Conservation (phyloP, 768 basidiomycete genomes). For the Chlorophyllum brunneum region DNA sequence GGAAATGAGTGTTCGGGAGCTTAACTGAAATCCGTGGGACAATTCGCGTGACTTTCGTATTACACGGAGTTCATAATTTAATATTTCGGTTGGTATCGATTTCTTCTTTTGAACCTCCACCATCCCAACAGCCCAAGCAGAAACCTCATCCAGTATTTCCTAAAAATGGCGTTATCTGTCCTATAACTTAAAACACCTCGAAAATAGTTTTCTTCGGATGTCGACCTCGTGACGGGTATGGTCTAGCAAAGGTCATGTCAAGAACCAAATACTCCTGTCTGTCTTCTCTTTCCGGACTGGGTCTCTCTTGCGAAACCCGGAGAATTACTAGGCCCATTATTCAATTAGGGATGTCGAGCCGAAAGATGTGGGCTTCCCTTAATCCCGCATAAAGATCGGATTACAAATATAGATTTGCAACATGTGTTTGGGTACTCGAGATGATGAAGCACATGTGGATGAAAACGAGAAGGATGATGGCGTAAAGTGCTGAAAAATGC, state of each 20-base stretch:
- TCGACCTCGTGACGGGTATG: constrained; percentile 49
- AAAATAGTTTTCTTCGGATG: constrained; percentile 42
- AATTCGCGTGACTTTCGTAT: no score
- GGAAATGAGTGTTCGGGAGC: no score
- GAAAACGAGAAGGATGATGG: constrained; percentile 15
- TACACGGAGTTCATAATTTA: no score
- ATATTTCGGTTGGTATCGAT: background rate
- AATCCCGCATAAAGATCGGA: background rate
- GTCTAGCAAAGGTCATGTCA: constrained; percentile 66
- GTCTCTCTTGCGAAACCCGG: background rate
- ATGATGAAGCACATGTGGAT: constrained; percentile 2
- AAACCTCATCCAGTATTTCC: background rate
- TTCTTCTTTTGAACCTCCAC: constrained; percentile 1
- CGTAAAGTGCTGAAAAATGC: no score
- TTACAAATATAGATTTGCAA: constrained; percentile 48
- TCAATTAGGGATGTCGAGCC: constrained; percentile 54
- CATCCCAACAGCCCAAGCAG: background rate
- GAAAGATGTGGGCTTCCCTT: constrained; percentile 30
- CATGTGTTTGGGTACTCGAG: constrained; percentile 32
- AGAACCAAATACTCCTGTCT: constrained; percentile 77
- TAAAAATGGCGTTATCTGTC: no score
- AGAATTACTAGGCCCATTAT: constrained; percentile 49
- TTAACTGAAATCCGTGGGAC: no score
- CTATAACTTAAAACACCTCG: background rate
- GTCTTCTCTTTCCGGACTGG: constrained; percentile 26